Evolutionary conservation across 106 monocot genomes (phyloP), one percentile per base, ranked within the genome.

Genomic region (Agapanthus africanus): DNA sequence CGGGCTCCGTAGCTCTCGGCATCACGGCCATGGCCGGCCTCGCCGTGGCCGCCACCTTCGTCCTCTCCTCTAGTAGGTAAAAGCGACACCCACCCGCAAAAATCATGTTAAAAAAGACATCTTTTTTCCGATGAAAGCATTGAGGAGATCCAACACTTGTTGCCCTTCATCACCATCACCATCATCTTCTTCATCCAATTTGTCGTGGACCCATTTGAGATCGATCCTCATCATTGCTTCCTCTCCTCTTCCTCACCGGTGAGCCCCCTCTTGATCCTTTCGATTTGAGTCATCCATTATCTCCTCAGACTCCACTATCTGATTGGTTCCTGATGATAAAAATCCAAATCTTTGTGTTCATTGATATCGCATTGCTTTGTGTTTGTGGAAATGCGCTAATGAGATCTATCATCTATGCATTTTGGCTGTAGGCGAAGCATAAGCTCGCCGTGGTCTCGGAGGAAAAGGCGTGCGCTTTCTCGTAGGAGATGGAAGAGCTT

Each of bases 391-490:
- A n/a, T 16, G 14, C 16, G n/a, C 49, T 49, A 15, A 32, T 39
- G 36, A 7, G 23, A 41, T 46, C 46, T 34, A 4, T 23, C 7
- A 35, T 33, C 7, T 46, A n/a, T n/a, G n/a, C 8, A 22, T 40
- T 32, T 77, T 52, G 27, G 27, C 31, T 52, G 27, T 54, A 88
- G 85, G 63, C 73, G 88, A 71, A 79, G 78, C 33, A 79, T 88
- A 15, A 92, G 87, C 69, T 85, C 91, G 54, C 88, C 88, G 34
- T 92, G 91, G 91, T 83, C 91, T 52, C 80, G 85, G 39, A 92
- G 82, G 83, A 85, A 87, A 69, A 88, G 76, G 65, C 70, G 49
- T 32, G 78, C 64, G 32, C 91, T 92, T 62, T 77, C 85, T 71
- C 75, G 22, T 37, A 37, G 70, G 54, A 73, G 80, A 36, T 92